Conservation (phyloP, 2,329 filamentous ascomycete genomes). For the Juglanconis sp. region DNA sequence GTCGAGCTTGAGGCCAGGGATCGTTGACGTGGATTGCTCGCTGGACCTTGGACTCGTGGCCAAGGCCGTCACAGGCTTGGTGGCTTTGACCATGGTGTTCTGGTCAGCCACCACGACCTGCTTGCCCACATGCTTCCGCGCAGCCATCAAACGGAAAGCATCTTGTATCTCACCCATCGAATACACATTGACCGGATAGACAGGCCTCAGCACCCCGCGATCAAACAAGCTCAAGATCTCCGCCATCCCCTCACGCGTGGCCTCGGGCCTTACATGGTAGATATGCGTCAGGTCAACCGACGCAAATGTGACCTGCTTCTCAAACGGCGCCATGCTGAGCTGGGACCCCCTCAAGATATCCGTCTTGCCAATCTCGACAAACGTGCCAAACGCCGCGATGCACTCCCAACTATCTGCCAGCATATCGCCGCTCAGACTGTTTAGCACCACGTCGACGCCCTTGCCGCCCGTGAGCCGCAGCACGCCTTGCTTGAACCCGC, state of each 20-base stretch:
- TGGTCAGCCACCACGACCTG: too few relatives aligned
- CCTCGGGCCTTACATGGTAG: too few relatives aligned
- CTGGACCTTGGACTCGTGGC: too few relatives aligned
- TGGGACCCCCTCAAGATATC: slow-evolving; percentile 33
- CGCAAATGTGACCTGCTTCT: slow-evolving; percentile 31
- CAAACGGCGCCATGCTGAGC: slow-evolving; percentile 44
- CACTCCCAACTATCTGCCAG: slow-evolving; percentile 40
- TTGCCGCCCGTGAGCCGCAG: slow-evolving; percentile 23
- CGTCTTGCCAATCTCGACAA: slow-evolving; percentile 42
- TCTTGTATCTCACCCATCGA: too few relatives aligned
- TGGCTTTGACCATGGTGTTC: too few relatives aligned
- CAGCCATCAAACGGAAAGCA: too few relatives aligned
- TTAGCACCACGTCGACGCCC: slow-evolving; percentile 37
- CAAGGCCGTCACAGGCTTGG: too few relatives aligned
- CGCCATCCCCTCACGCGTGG: too few relatives aligned
- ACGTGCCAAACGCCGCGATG: slow-evolving; percentile 39
- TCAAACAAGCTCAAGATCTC: too few relatives aligned
- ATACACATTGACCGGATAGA: too few relatives aligned
- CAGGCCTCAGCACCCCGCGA: too few relatives aligned
- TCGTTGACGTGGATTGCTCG: not conserved
- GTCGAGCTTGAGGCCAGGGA: not conserved
- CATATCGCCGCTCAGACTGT: slow-evolving; percentile 36
- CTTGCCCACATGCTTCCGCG: too few relatives aligned
- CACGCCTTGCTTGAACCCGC: slow-evolving; percentile 28
- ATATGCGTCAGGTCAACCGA: slow-evolving; percentile 31